Base-by-base conservation (phyloP, 2,329 filamentous ascomycete species). In the Diaporthe humulicola region DNA sequence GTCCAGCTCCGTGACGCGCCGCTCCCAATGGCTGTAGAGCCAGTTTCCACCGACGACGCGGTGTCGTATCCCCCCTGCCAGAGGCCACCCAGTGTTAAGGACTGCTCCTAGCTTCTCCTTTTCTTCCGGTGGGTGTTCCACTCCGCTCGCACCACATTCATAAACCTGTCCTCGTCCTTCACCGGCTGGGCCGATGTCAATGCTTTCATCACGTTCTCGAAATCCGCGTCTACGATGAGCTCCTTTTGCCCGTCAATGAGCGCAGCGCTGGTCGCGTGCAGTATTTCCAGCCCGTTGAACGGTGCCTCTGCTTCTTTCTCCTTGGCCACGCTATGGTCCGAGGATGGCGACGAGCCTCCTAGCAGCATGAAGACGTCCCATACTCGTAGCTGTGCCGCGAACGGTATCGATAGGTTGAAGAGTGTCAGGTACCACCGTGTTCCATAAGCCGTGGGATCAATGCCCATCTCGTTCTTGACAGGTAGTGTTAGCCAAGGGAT, bases 291-390 rank as follows among this genome's bases (percentile, higher is more conserved):
- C 70, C 95, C 94, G 75, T 48, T 64, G 45, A 69, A 70, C 36
- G 67, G 70, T n/a, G 57, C 9, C 38, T 74, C 73, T 19, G 22
- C 67, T 15, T 61, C 74, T 25, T 74, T 71, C 30, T 71, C 70
- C 30, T 75, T 76, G 14, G 36, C 67, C 33, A 17, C 28, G 70
- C 45, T 45, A 12, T 54, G 22, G 15, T 48, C 66, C 25, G 36
- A 36, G 15, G 36, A n/a, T 57, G 88, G 86, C n/a, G 91, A 87
- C 14, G 89, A 88, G 78, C 96, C 95, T 61, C 96, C 97, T 17
- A 98, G 90, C 19, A 99, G 91, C 90, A 99, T 95, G 84, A 98
- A 98, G 1, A 98, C 94, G 81, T 99, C 97, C 97, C 97, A 99
- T 22, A 99, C 94, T 66, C 97, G 93, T 48, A 99, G 91, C 83